Base-by-base conservation (phyloP, 139 green algal species). In the Chlorella sp. region DNA sequence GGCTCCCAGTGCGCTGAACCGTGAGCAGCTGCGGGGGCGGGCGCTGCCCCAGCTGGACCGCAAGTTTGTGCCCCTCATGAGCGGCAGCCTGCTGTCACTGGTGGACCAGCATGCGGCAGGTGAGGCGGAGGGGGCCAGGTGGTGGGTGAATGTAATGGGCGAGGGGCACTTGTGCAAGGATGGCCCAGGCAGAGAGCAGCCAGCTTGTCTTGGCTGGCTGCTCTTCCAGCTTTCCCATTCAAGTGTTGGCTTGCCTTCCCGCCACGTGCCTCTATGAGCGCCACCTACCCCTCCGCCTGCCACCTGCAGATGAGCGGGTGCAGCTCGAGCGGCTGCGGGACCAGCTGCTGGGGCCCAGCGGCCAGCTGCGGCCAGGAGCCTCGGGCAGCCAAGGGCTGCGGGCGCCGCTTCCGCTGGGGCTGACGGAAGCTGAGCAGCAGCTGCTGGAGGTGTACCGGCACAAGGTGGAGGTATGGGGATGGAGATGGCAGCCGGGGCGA, bases 41-140 rank as follows among this genome's bases (percentile, higher is more conserved):
- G 75, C 89, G 24, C 48, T 95, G 40, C n/a, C 15, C 19, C 94
- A 96, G 87, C 88, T 96, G 60, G 93, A 89, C 60, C 64, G 26
- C 53, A 97, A 98, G 88, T 95, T 97, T 76, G 76, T 98, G 32
- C 42, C 95, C 0, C 36, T 95, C 9, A 76, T 90, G 48, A 93
- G 90, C 61, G 81, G 85, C 15, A 40, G 36, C n/a, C 36, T 93
- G 80, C 83, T 98, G 86, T 86, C 94, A n/a, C 79, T 95, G 1
- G 69, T 98, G 39, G 96, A 98, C 89, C 96, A 97, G 89, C 96
- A 98, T 91, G 96, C 96, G 28, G 95, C 95, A 21, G 92, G 95
- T 84, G 91, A 93, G 91, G 9, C 81, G 91, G 0, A n/a, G 86
- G 3, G 3, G 48, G 48, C 48, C 7, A 57, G 48, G 48, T 57